Conservation (phyloP, 768 basidiomycete genomes). For the Gymnopilus dilepis region DNA sequence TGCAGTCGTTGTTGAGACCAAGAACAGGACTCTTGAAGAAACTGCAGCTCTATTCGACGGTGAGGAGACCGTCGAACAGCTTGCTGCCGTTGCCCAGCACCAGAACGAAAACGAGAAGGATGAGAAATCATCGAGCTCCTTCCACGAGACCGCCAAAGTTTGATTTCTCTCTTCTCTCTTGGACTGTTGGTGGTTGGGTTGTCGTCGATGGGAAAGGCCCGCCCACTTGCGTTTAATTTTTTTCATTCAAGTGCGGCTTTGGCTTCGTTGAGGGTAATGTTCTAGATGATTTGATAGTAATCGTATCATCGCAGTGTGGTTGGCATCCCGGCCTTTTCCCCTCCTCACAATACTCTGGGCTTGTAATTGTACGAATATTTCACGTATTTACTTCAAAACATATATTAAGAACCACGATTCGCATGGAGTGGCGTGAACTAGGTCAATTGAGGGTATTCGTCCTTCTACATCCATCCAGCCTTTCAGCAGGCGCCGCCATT, state of each 20-base stretch:
- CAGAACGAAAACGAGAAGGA: constrained; percentile 28
- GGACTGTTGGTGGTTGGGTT: neutral
- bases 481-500: neutral
- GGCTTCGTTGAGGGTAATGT: constrained; percentile 1
- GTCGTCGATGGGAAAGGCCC: constrained; percentile 1
- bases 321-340: neutral
- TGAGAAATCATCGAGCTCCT: constrained; percentile 43
- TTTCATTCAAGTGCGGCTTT: neutral
- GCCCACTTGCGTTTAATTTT: constrained; percentile 3
- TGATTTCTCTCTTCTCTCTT: constrained; percentile 18
- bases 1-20: constrained; percentile 68
- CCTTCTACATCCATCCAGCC: neutral
- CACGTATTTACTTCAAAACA: constrained; percentile 5
- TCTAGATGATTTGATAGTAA: constrained; percentile 5
- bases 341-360: neutral
- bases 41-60: constrained; percentile 85
- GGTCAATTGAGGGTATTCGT: neutral
- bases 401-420: neutral
- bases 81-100: constrained; percentile 37
- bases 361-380: constrained; percentile 9
- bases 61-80: constrained; percentile 49
- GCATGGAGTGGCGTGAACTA: neutral
- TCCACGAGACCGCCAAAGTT: constrained; percentile 31
- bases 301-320: constrained; percentile 7
- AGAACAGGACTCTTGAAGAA: constrained; percentile 76